Evolutionary conservation across 805 yeast species (phyloP), one percentile per base, ranked within the genome.

Genomic region (Saccharomycopsis capsularis): DNA sequence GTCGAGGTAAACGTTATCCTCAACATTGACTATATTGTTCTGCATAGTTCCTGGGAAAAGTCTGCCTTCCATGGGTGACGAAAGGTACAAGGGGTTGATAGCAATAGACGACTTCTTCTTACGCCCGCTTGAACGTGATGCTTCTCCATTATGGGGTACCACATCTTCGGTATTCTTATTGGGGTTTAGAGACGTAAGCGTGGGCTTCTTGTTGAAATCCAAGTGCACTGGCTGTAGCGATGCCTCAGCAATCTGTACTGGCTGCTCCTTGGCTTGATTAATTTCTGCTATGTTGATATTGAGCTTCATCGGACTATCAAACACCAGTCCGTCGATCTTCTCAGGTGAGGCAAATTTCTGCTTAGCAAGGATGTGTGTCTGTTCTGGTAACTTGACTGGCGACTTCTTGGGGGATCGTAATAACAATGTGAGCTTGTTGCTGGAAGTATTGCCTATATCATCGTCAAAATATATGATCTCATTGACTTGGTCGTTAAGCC

Each of bases 401-500:
- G 50, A 45, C 32, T 53, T 53, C 29, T 47, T 50, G 7, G 56
- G 56, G 11, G 54, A 51, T 32, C 43, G 44, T 16, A 53, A 38
- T 24, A 53, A 36, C 24, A 53, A 42, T 4, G 42, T 39, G 23
- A 53, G 44, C 30, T 51, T 39, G 3, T 47, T 40, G n/a, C 29
- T 34, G 5, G 22, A 13, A 15, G 25, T 35, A 9, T 38, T 43
- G 13, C 32, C 43, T 4, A 32, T 16, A 23, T 44, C 46, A 30
- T 44, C 40, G 11, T 45, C 51, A 40, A 50, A 37, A 18, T 46
- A 42, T 21, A 48, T 24, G 15, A 53, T 45, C 38, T 53, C 55
- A 34, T 46, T 42, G 39, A 53, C 41, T 44, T 51, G 56, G 22
- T 53, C 51, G 22, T 53, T 51, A 19, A 53, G 40, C 56, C 56